A percentile compares a stretch with the other conserved stretches of the same genome.
Evolutionary conservation across 1,284 basidiomycete species (phyloP).

Genomic region (Microbotryum silenes-acaulis): DNA sequence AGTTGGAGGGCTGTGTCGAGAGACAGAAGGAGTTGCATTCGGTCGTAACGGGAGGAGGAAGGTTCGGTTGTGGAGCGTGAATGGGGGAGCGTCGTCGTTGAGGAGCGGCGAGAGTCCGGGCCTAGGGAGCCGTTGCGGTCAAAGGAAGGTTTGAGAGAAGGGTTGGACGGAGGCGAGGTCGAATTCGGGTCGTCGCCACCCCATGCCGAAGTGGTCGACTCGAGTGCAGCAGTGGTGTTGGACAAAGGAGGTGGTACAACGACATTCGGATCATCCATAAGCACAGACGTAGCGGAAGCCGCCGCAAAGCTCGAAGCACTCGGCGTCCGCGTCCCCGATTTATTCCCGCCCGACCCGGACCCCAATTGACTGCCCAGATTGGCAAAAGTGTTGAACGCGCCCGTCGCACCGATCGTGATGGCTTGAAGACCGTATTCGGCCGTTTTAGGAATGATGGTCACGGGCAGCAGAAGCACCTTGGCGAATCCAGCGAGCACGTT

Average conservation of each 20-base stretch:
- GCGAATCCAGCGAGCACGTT: constrained; percentile 88
- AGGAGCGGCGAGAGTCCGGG: too few species aligned
- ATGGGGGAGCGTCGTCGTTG: not conserved
- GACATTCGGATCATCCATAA: not conserved
- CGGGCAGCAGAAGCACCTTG: constrained; percentile 78
- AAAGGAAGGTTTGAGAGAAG: too few species aligned
- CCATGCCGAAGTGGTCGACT: constrained; percentile 16
- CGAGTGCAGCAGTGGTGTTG: constrained; percentile 2
- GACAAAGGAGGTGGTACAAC: not conserved
- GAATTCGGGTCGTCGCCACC: not conserved
- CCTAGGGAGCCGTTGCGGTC: too few species aligned
- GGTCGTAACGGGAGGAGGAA: constrained; percentile 26
- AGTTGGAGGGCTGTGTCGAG: constrained; percentile 84
- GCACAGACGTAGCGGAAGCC: not conserved
- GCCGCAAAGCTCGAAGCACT: not conserved
- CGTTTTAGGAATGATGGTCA: constrained; percentile 89
- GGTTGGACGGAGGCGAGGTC: too few species aligned
- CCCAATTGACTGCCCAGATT: constrained; percentile 6
- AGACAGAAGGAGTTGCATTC: constrained; percentile 74
- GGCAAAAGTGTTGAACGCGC: constrained; percentile 61
- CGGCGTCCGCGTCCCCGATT: constrained; percentile 3
- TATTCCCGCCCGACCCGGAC: not conserved
- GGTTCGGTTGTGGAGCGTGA: not conserved
- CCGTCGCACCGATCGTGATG: constrained; percentile 54
- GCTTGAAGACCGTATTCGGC: constrained; percentile 66